A percentile compares a stretch with the other conserved stretches of the same genome.
These are phyloP conservation scores for Cladobotryum protrusum DNA, from an alignment of 2,329 filamentous ascomycete species.

Conservation along the genomic window DNA sequence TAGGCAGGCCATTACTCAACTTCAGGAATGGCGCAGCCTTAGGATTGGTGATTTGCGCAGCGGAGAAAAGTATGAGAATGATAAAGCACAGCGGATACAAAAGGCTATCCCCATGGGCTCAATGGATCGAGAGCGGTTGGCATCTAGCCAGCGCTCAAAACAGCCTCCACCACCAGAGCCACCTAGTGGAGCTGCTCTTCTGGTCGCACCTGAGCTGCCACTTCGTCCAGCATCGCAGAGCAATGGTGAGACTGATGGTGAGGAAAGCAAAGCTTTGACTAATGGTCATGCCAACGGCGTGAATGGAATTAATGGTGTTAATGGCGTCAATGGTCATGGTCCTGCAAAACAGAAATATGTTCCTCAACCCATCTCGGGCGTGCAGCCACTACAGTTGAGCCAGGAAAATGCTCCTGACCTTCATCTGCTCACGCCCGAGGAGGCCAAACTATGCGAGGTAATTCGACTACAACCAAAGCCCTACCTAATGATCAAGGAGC, in stretches of 20 bases:
- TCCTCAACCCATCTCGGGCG: conserved; percentile 52
- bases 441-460: conserved; percentile 78
- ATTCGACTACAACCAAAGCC: conserved; percentile 87
- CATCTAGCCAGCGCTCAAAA: conserved; percentile 62
- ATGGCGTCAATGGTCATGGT: conserved; percentile 31
- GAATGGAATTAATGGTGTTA: conserved; percentile 41
- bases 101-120: conserved; percentile 66
- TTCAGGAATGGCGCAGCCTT: conserved; percentile 88
- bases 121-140: conserved; percentile 75
- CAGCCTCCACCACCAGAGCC: conserved; percentile 62
- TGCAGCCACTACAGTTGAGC: conserved; percentile 60
- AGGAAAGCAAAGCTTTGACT: conserved; percentile 45
- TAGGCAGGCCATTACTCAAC: conserved; percentile 77
- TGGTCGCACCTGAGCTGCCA: conserved; percentile 74
- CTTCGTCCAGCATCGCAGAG: conserved; percentile 43
- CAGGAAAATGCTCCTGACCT: conserved; percentile 74
- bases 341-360: conserved; percentile 44
- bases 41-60: conserved; percentile 77
- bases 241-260: conserved; percentile 37
- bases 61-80: conserved; percentile 87
- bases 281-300: conserved; percentile 49
- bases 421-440: conserved; percentile 78
- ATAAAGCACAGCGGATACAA: conserved; percentile 72
- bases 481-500: conserved; percentile 90
- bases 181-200: conserved; percentile 65